A percentile compares a stretch with the other conserved stretches of the same genome.
Evolutionary conservation across 2,329 filamentous ascomycete species (phyloP).

Genomic region (Fusarium sambucinum): DNA sequence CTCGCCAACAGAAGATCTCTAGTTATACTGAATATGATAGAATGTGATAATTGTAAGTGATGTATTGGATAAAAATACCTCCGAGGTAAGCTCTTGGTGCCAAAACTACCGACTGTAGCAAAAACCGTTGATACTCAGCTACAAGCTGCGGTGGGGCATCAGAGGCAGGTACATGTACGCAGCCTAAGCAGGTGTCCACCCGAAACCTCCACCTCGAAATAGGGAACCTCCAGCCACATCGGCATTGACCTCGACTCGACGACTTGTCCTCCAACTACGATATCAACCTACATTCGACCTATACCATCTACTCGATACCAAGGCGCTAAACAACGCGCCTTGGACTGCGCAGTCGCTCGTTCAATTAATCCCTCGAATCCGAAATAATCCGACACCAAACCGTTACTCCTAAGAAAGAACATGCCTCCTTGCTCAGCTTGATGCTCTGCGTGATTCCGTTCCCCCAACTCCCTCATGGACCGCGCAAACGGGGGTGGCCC

Average conservation of each 20-base stretch:
- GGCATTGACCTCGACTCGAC: conserved; percentile 43
- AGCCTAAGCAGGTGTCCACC: conserved; percentile 33
- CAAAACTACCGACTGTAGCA: not conserved
- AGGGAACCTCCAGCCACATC: conserved; percentile 46
- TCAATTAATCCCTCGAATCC: conserved; percentile 4
- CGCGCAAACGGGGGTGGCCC: conserved; percentile 55
- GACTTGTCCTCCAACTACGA: conserved; percentile 38
- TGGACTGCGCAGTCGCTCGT: conserved; percentile 11
- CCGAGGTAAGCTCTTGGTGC: not conserved
- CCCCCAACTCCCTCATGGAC: conserved; percentile 52
- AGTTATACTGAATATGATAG: not conserved
- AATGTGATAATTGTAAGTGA: no score
- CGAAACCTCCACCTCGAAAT: conserved; percentile 43
- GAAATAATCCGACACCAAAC: conserved; percentile 6
- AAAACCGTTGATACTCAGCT: conserved; percentile 2
- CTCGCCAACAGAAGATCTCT: not conserved
- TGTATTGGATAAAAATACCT: not conserved
- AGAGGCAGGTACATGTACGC: conserved; percentile 41
- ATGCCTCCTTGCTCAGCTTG: conserved; percentile 48
- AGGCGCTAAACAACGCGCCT: conserved; percentile 3
- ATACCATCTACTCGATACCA: conserved; percentile 4
- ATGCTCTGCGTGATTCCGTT: conserved; percentile 44
- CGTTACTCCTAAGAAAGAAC: conserved; percentile 43
- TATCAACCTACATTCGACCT: conserved; percentile 7
- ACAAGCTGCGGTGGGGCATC: conserved; percentile 37